phyloP scores from a whole-genome alignment of 805 yeast genomes.

The Myxozyma neotropica region DNA sequence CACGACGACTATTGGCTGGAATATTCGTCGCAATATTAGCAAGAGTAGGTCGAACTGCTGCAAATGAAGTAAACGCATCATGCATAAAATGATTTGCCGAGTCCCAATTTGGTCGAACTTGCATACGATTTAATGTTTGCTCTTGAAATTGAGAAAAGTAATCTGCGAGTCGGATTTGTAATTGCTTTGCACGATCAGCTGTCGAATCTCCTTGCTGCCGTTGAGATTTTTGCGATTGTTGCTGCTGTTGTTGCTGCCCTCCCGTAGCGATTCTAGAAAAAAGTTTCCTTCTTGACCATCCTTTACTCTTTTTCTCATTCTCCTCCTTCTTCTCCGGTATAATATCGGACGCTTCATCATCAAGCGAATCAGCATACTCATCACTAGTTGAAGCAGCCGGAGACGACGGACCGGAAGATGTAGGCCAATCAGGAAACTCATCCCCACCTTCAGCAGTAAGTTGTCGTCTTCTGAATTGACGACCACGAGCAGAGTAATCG shows the following conservation, averaged over 20 bases:
- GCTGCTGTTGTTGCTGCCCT: constrained; percentile 1
- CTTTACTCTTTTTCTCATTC: constrained; percentile 5
- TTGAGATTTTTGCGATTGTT: neutral
- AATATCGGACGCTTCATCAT: constrained; percentile 1
- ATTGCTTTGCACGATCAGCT: constrained; percentile 11
- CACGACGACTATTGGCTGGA: constrained; percentile 26
- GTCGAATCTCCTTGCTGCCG: constrained; percentile 1
- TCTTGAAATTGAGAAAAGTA: constrained; percentile 20
- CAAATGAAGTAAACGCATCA: constrained; percentile 28
- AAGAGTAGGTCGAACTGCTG: constrained; percentile 25
- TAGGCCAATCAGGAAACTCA: constrained; percentile 33
- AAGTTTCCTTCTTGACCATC: constrained; percentile 15
- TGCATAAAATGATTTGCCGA: constrained; percentile 24
- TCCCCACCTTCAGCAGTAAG: neutral
- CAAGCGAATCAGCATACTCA: constrained; percentile 14
- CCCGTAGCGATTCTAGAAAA: neutral
- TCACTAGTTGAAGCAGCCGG: constrained; percentile 28
- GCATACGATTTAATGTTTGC: constrained; percentile 29
- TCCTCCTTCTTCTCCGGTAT: constrained; percentile 5
- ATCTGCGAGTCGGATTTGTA: constrained; percentile 27
- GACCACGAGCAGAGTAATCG: constrained; percentile 5
- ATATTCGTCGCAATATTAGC: constrained; percentile 25
- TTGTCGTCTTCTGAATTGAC: neutral
- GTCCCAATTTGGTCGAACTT: constrained; percentile 28
- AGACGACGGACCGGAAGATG: constrained; percentile 32